Conservation (phyloP, 2,329 filamentous ascomycete genomes). For the Ophiosphaerella narmari region DNA sequence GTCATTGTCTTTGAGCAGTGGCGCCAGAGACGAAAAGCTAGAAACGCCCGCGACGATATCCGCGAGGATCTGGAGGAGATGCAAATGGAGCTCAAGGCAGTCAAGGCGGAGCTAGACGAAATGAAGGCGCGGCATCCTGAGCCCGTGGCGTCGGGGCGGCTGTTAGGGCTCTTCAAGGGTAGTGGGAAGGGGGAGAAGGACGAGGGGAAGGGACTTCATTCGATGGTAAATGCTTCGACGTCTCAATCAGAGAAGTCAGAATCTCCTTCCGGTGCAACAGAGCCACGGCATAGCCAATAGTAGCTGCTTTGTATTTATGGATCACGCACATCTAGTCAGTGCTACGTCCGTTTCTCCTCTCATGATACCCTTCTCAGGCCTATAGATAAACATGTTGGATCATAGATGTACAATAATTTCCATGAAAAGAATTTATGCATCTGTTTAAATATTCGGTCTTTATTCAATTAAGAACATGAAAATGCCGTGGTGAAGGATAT, state of each 20-base stretch:
- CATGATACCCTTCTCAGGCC: constrained; percentile 37
- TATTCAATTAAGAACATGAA: no score
- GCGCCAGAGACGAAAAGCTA: constrained; percentile 65
- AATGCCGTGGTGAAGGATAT: no score
- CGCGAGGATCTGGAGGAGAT: constrained; percentile 63
- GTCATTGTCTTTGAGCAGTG: constrained; percentile 67
- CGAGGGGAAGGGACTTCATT: constrained; percentile 5
- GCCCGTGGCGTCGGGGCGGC: constrained; percentile 25
- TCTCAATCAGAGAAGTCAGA: no score
- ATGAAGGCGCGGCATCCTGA: constrained; percentile 44
- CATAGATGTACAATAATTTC: neutral
- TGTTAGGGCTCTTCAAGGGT: constrained; percentile 39
- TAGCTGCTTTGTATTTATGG: neutral
- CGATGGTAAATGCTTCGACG: no score
- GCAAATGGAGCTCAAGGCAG: constrained; percentile 52
- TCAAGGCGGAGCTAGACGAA: constrained; percentile 48
- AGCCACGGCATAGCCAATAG: neutral
- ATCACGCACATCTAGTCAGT: neutral
- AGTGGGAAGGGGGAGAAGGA: constrained; percentile 28
- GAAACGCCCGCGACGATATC: constrained; percentile 63
- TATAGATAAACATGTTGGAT: constrained; percentile 3
- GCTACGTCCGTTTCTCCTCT: constrained; percentile 30
- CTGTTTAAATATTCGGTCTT: no score
- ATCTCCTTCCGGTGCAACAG: neutral
- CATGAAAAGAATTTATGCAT: no score